Evolutionary conservation across 352 stramenopile genomes (phyloP), one percentile per base, ranked within the genome.

Genomic region (Globisporangium canariense): DNA sequence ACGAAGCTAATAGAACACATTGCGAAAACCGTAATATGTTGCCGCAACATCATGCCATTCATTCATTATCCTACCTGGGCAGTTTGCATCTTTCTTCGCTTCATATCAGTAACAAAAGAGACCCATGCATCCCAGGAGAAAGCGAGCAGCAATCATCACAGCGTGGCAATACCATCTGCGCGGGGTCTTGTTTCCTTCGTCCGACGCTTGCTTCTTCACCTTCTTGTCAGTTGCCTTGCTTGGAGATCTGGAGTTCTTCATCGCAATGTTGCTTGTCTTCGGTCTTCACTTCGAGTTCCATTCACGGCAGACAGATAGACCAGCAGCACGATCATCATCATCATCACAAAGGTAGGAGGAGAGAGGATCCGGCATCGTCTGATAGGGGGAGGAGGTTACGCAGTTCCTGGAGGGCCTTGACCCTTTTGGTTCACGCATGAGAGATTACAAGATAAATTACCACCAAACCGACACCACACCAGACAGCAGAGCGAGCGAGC

Each of bases 401-500:
- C 78, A 41, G 73, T 73, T 63, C 79, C 79, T 69, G 82, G 82
- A n/a, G 78, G 82, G 71, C 73, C 79, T 81, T 87, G 65, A 65
- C 71, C 77, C 82, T 90, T 83, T 68, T 62, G 65, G 54, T 59
- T 49, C 56, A 68, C 38, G 57, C 58, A 68, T 40, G 56, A 77
- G 51, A 69, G 34, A 60, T 18, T 46, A 74, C 72, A 75, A 65
- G 67, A 79, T 68, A 66, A 67, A 68, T 75, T 62, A 67, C 54
- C 53, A 67, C 53, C 62, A 67, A 58, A 65, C 25, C 34, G 36
- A 51, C 34, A 51, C 34, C 49, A 40, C 40, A 65, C 32, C 30
- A 57, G 16, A 40, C n/a, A 71, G 66, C 55, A 74, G 60, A 68
- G 57, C 32, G 32, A 68, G 57, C 32, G 32, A 68, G 57, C 62